These are phyloP conservation scores for Pyrenophora seminiperda DNA, from an alignment of 2,329 filamentous ascomycete species.

Conservation along the genomic window DNA sequence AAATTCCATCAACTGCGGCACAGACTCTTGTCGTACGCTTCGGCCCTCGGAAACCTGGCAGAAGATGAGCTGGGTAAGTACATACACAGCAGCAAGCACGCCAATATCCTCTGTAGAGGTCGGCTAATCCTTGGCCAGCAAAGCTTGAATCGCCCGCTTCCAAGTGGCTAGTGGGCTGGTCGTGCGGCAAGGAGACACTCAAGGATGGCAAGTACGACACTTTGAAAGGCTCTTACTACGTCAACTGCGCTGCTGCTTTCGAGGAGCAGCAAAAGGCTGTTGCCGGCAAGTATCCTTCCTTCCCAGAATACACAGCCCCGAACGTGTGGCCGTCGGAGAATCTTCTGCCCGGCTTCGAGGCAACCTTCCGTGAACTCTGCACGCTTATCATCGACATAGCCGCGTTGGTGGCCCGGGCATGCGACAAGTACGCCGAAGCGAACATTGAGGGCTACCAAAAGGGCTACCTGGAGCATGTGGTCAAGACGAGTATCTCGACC, in stretches of 20 bases:
- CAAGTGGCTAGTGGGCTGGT: constrained; percentile 74
- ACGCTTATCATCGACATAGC: constrained; percentile 86
- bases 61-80: constrained; percentile 69
- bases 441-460: constrained; percentile 77
- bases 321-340: constrained; percentile 83
- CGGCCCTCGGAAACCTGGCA: constrained; percentile 83
- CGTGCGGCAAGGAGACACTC: constrained; percentile 79
- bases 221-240: constrained; percentile 82
- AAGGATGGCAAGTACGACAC: constrained; percentile 79
- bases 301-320: constrained; percentile 85
- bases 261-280: constrained; percentile 62
- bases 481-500: constrained; percentile 81
- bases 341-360: constrained; percentile 75
- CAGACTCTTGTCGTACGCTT: constrained; percentile 81
- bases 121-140: constrained; percentile 25
- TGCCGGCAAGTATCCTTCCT: constrained; percentile 62
- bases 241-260: constrained; percentile 72
- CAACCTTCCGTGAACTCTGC: constrained; percentile 76
- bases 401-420: constrained; percentile 85
- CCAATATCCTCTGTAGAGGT: background rate
- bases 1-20: constrained; percentile 74
- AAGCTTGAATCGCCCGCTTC: constrained; percentile 57
- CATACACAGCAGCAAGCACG: too few relatives aligned
- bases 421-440: constrained; percentile 80
- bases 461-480: constrained; percentile 85